Conservation (phyloP, 345 rosid species). For the Streptanthus diversifolius region DNA sequence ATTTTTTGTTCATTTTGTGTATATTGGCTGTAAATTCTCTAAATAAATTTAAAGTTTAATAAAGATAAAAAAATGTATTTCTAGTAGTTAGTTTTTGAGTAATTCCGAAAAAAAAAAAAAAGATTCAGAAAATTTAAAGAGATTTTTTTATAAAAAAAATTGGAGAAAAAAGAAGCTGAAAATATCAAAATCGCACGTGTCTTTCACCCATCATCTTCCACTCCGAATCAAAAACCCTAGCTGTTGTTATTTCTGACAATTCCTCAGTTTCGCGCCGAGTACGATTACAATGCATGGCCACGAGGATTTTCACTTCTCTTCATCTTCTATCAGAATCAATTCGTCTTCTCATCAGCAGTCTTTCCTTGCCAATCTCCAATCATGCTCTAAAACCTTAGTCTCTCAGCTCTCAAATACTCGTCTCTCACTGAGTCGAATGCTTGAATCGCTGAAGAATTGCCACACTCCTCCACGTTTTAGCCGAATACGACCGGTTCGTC, state of each 20-base stretch:
- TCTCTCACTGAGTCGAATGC: not conserved
- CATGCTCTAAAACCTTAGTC: slow-evolving; percentile 29
- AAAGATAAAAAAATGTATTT: no score
- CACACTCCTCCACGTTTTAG: not conserved
- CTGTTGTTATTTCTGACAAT: not conserved
- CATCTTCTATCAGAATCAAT: slow-evolving; percentile 18
- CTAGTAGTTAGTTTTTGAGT: no score
- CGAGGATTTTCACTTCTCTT: slow-evolving; percentile 21
- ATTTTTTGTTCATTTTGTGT: no score
- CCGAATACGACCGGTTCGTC: slow-evolving; percentile 8
- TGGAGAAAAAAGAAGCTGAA: no score
- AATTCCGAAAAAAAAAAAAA: no score
- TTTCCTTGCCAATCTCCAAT: slow-evolving; percentile 34
- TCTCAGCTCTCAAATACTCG: slow-evolving; percentile 29
- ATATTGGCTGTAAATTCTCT: no score
- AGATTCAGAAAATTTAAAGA: no score
- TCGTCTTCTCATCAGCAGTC: slow-evolving; percentile 1
- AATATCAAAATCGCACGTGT: no score
- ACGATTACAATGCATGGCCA: slow-evolving; percentile 18
- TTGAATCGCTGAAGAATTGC: slow-evolving; percentile 21
- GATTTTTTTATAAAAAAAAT: no score
- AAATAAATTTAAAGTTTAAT: no score
- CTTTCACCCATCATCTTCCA: not conserved
- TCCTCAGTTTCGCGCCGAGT: not conserved
- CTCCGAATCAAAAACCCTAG: slow-evolving; percentile 16